Evolutionary conservation across 2,329 filamentous ascomycete genomes (phyloP).

Genomic region (Phyllosticta citribraziliensis): DNA sequence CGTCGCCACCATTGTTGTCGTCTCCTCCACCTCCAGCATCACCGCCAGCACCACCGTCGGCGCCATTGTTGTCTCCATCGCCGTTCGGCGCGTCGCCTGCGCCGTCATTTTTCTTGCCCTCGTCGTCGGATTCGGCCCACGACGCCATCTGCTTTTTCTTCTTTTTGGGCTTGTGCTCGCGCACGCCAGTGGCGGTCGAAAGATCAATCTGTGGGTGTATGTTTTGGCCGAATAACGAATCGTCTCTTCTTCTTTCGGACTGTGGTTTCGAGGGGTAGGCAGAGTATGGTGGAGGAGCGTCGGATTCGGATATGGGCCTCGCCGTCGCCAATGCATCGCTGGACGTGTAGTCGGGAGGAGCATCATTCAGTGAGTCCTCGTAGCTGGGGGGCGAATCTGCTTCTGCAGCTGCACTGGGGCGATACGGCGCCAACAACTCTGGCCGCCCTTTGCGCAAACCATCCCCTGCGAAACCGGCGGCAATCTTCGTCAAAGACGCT

Average conservation of each 20-base stretch:
- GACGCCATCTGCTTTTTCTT: slow-evolving; percentile 35
- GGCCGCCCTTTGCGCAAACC: not conserved
- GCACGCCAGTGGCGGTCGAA: slow-evolving; percentile 41
- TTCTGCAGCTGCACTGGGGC: not conserved
- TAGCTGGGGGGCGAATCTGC: slow-evolving; percentile 32
- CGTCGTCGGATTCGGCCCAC: slow-evolving; percentile 36
- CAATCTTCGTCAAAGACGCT: not conserved
- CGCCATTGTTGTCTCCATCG: slow-evolving; percentile 16
- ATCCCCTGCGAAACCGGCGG: not conserved
- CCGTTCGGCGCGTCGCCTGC: slow-evolving; percentile 18
- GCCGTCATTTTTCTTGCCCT: slow-evolving; percentile 35
- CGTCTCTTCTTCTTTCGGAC: not conserved
- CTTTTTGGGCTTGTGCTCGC: slow-evolving; percentile 40
- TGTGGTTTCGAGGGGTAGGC: not conserved
- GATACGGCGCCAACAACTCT: not conserved
- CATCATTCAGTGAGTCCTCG: slow-evolving; percentile 32
- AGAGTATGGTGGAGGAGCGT: not conserved
- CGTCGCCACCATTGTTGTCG: slow-evolving; percentile 16
- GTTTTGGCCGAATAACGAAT: not conserved
- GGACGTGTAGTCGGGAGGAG: slow-evolving; percentile 36
- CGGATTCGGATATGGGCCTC: not conserved
- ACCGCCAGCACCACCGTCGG: slow-evolving; percentile 22
- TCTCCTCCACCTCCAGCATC: slow-evolving; percentile 25
- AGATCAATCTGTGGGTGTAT: slow-evolving; percentile 46
- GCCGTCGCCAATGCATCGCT: slow-evolving; percentile 30